phyloP scores from a whole-genome alignment of 768 basidiomycete species.

The Boletus tylopilopsis region DNA sequence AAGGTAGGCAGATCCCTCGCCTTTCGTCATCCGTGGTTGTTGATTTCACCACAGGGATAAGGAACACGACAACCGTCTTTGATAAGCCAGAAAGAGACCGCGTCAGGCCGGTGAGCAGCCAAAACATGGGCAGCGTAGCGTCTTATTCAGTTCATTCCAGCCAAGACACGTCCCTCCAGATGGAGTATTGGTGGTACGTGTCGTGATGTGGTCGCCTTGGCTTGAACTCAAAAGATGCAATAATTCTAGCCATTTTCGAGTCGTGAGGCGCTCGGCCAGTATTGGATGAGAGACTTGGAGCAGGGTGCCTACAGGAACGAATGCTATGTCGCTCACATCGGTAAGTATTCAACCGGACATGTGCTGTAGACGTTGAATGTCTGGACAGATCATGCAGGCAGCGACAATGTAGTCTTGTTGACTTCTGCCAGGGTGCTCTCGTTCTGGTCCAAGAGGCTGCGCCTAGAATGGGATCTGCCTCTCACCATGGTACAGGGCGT shows the following conservation, averaged over 20 bases:
- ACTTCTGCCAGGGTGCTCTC: slow-evolving; percentile 77
- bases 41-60: slow-evolving; percentile 61
- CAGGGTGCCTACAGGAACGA: slow-evolving; percentile 84
- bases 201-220: neutral
- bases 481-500: slow-evolving; percentile 85
- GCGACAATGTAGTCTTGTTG: slow-evolving; percentile 76
- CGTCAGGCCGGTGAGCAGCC: slow-evolving; percentile 60
- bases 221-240: neutral
- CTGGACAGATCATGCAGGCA: slow-evolving; percentile 62
- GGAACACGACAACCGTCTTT: slow-evolving; percentile 98
- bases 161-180: slow-evolving; percentile 86
- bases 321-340: slow-evolving; percentile 87
- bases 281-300: slow-evolving; percentile 94
- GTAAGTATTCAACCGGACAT: slow-evolving; percentile 41
- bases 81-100: slow-evolving; percentile 89
- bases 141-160: slow-evolving; percentile 31
- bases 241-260: slow-evolving; percentile 72
- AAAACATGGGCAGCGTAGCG: neutral
- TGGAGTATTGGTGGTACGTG: slow-evolving; percentile 77
- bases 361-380: slow-evolving; percentile 9
- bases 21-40: neutral
- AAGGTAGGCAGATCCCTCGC: slow-evolving; percentile 49
- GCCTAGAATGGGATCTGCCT: slow-evolving; percentile 88
- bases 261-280: slow-evolving; percentile 90
- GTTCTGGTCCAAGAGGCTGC: slow-evolving; percentile 81